These are phyloP conservation scores for Lupinus albus DNA, from an alignment of 306 rosid genomes.

Conservation along the genomic window DNA sequence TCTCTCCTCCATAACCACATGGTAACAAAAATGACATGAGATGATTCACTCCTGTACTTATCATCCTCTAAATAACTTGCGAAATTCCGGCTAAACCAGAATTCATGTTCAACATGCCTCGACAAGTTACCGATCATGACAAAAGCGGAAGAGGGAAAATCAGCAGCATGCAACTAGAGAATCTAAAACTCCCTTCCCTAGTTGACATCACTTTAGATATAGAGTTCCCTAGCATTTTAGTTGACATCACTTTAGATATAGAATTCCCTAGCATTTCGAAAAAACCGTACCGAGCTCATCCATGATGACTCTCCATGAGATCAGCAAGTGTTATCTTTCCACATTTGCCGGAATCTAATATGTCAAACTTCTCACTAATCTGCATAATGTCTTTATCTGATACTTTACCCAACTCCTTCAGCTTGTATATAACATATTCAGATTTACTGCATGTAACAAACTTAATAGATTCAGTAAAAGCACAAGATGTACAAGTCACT, in stretches of 20 bases:
- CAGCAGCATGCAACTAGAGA: conserved; percentile 33
- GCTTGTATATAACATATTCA: conserved; percentile 92
- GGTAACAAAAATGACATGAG: too few species aligned
- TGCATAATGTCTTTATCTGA: conserved; percentile 78
- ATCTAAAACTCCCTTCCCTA: conserved; percentile 23
- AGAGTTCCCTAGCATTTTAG: conserved; percentile 25
- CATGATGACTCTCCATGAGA: conserved; percentile 58
- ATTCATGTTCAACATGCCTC: conserved; percentile 21
- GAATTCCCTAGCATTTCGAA: neutral
- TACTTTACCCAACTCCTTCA: conserved; percentile 92
- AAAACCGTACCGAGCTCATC: conserved; percentile 15
- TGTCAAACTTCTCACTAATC: conserved; percentile 76
- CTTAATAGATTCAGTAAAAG: conserved; percentile 30
- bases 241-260: conserved; percentile 1
- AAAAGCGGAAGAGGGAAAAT: conserved; percentile 22
- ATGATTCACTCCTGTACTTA: neutral
- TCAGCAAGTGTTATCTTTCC: conserved; percentile 86
- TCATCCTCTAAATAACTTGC: conserved; percentile 11
- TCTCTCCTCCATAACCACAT: too few species aligned
- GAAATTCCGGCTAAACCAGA: conserved; percentile 35
- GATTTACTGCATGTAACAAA: conserved; percentile 71
- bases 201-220: neutral
- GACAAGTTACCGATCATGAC: conserved; percentile 11
- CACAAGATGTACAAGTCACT: conserved; percentile 16
- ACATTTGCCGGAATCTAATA: conserved; percentile 72